These are phyloP conservation scores for Calonectria pseudoturangicola DNA, from an alignment of 2,329 filamentous ascomycete species.

Conservation along the genomic window DNA sequence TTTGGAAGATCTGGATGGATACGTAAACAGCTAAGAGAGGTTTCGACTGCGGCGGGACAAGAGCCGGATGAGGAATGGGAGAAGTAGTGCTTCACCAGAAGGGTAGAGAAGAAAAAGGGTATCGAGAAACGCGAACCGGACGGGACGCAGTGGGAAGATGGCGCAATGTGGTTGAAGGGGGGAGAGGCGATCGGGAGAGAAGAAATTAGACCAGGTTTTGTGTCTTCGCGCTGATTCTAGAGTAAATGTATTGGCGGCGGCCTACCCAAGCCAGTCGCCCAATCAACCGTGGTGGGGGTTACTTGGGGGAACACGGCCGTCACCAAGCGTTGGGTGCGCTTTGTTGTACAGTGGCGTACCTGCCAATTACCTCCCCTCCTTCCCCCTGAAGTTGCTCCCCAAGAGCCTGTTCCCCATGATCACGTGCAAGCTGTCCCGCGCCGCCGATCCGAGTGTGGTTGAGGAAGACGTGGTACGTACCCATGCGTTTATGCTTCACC, in stretches of 20 bases:
- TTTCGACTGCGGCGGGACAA: slow-evolving; percentile 26
- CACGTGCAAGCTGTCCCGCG: slow-evolving; percentile 42
- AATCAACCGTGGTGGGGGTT: slow-evolving; percentile 59
- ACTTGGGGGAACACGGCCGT: slow-evolving; percentile 45
- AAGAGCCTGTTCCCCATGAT: slow-evolving; percentile 32
- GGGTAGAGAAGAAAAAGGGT: slow-evolving; percentile 33
- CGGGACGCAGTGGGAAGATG: slow-evolving; percentile 44
- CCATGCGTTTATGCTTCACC: slow-evolving; percentile 48
- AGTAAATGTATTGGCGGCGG: slow-evolving; percentile 47
- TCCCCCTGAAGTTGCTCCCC: slow-evolving; percentile 40
- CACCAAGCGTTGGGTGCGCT: slow-evolving; percentile 40
- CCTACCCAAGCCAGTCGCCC: slow-evolving; percentile 51
- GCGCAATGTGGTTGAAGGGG: slow-evolving; percentile 39
- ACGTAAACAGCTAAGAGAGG: slow-evolving; percentile 36
- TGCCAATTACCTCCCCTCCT: slow-evolving; percentile 34
- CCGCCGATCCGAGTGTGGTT: background rate
- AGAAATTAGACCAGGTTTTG: slow-evolving; percentile 54
- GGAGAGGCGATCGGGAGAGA: slow-evolving; percentile 47
- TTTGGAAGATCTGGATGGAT: slow-evolving; percentile 56
- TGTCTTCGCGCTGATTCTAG: slow-evolving; percentile 53
- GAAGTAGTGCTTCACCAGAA: slow-evolving; percentile 34
- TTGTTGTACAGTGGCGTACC: slow-evolving; percentile 45
- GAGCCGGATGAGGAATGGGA: slow-evolving; percentile 30
- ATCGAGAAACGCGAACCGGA: slow-evolving; percentile 33
- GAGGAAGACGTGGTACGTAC: slow-evolving; percentile 18